Conservation (phyloP, 768 basidiomycete genomes). For the Tephrocybe sp. region DNA sequence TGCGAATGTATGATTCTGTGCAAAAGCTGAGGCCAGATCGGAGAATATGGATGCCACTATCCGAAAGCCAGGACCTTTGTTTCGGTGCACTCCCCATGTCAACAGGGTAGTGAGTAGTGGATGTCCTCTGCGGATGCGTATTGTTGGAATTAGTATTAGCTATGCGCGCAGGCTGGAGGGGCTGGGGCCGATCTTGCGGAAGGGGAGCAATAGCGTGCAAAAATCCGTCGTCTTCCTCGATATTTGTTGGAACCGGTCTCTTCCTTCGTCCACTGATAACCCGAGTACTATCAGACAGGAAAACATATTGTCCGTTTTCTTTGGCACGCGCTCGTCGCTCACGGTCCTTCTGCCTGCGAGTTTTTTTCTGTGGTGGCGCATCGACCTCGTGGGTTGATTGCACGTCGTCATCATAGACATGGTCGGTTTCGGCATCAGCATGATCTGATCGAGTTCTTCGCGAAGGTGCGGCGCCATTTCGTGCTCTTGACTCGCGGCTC, state of each 20-base stretch:
- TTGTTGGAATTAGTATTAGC: constrained; percentile 2
- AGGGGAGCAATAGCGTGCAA: constrained; percentile 39
- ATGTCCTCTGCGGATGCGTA: background rate
- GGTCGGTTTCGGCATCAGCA: constrained; percentile 53
- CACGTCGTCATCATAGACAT: constrained; percentile 4
- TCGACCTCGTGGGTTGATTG: constrained; percentile 12
- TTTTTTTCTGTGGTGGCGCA: constrained; percentile 22
- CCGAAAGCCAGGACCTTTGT: constrained; percentile 15
- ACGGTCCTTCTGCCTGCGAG: constrained; percentile 28
- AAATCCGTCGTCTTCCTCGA: constrained; percentile 48
- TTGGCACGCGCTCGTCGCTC: constrained; percentile 25
- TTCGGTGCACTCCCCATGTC: background rate
- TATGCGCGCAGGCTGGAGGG: constrained; percentile 17
- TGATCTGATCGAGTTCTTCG: constrained; percentile 10
- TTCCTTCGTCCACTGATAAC: constrained; percentile 38
- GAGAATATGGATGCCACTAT: constrained; percentile 54
- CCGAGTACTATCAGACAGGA: constrained; percentile 35
- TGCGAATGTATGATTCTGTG: constrained; percentile 53
- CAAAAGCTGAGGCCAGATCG: constrained; percentile 53
- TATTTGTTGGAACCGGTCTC: constrained; percentile 34
- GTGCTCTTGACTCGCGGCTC: background rate
- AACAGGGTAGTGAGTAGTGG: background rate
- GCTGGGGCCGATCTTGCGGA: constrained; percentile 11
- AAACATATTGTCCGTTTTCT: constrained; percentile 35
- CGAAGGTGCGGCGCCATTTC: background rate